A percentile compares a stretch with the other conserved stretches of the same genome.
Evolutionary conservation across 2,329 filamentous ascomycete genomes (phyloP).

Genomic region (Samsoniella hepiali): DNA sequence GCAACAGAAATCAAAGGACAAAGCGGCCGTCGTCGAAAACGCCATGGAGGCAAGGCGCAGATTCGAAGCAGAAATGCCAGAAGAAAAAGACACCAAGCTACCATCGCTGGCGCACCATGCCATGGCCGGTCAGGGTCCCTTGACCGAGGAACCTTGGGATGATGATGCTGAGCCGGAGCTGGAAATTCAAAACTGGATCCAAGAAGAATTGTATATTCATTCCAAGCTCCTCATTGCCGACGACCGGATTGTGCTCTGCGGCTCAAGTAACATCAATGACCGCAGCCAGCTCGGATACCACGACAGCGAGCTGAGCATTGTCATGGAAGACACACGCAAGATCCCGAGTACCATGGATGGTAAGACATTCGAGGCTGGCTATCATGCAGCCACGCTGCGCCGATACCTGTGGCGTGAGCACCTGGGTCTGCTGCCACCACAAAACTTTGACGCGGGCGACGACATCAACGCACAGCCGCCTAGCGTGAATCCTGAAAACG

Average conservation of each 20-base stretch:
- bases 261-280: constrained; percentile 89
- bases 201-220: constrained; percentile 95
- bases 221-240: constrained; percentile 88
- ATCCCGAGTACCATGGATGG: constrained; percentile 77
- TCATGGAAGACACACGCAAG: constrained; percentile 78
- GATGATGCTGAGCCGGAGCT: constrained; percentile 67
- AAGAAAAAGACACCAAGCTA: constrained; percentile 37
- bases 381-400: constrained; percentile 76
- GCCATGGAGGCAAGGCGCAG: constrained; percentile 47
- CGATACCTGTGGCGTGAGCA: constrained; percentile 89
- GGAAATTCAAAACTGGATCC: constrained; percentile 85
- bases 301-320: constrained; percentile 85
- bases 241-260: constrained; percentile 79
- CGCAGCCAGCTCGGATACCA: constrained; percentile 83
- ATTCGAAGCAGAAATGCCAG: constrained; percentile 49
- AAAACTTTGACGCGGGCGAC: constrained; percentile 62
- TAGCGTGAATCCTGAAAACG: constrained; percentile 61
- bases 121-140: constrained; percentile 63
- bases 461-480: constrained; percentile 75
- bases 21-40: constrained; percentile 34
- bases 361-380: constrained; percentile 70
- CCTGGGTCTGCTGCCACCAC: constrained; percentile 72
- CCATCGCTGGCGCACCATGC: constrained; percentile 68
- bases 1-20: constrained; percentile 36
- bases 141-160: constrained; percentile 72